Evolutionary conservation across 768 basidiomycete genomes (phyloP), one percentile per base, ranked within the genome.

Genomic region (Boletus sp.): DNA sequence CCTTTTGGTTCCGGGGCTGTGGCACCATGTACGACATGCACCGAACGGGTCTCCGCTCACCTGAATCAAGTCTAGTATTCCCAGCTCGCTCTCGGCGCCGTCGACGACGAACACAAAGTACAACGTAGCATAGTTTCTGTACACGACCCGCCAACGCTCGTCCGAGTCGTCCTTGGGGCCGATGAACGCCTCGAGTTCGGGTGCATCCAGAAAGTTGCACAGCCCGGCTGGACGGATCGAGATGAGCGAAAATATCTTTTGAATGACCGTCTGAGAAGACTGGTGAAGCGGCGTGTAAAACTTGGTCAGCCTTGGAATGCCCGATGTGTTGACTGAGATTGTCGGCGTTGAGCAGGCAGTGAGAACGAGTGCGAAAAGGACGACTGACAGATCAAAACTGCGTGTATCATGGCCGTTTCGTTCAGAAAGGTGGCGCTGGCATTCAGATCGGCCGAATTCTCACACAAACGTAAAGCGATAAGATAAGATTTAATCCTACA

Each of bases 91-190:
- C 76, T 99, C 97, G 17, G 92, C 90, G 29, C 87, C 86, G 68
- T 98, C 96, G 6, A 98, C 95, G 6, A 98, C 92, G 71, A 98
- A 95, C 12, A 96, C 94, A 67, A 99, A 98, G 74, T 92, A 94
- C 39, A 99, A 80, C 2, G 96, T 98, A 4, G 96, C 96, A 71
- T 98, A 98, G 72, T 86, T 93, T 50, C 96, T 79, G 73, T 98
- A 98, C 33, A 98, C 93, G 41, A 98, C 91, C 56, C 90, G 80
- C 78, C 91, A 85, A 68, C 82, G 79, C 62, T 89, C 86, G 50
- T 81, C 81, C 33, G 71, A 78, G 58, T 77, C 78, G 54, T 73
- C 77, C 53, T 72, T 68, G 46, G 71, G 75, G 3, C 85, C 86
- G 42, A 92, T 79, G 64, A 88, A 86, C 12, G 82, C 81, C 69